Base-by-base conservation (phyloP, 345 rosid genomes). In the Geranium rotundifolium region DNA sequence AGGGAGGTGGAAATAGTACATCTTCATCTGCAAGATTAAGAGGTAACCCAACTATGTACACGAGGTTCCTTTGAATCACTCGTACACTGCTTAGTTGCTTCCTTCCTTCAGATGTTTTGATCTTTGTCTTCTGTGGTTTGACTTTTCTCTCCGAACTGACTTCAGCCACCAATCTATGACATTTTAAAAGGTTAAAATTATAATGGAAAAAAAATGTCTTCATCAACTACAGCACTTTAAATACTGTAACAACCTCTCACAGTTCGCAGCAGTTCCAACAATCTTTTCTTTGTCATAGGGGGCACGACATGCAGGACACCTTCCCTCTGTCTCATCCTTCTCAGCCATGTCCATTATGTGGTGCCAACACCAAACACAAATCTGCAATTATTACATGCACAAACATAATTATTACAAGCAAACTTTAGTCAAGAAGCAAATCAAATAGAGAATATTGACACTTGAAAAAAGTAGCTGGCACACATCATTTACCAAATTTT, bases 281-380 rank as follows among this genome's bases (percentile, higher is more conserved):
- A 91, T 84, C 79, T 84, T 91, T 71, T 89, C 92, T 74, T 89
- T 91, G 82, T 91, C 98, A 76, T 91, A 91, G 19, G 92, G 79
- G 29, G 72, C 29, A 56, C 95, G 96, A 57, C 98, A 91, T 54
- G 98, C 98, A 5, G 98, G 98, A 76, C 98, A 91, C 29, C 88
- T 85, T 52, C 98, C 98, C 67, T 85, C 96, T 7, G 83, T 62
- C 1, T 79, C 85, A 77, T 85, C 90, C 82, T 89, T 91, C 79
- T 89, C 98, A 54, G 98, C 96, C 96, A 91, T 89, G 61, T 91
- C 90, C 89, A 85, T 84, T 29, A 91, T 76, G 59, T 89, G 96
- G 77, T 89, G 89, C 98, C 98, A 91, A 63, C 98, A 91, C 96
- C 98, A 91, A 61, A 91, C 92, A 76, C 98, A 91, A 61, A 91